Evolutionary conservation across 257 asterid genomes (phyloP).

Genomic region (Misopates orontium): DNA sequence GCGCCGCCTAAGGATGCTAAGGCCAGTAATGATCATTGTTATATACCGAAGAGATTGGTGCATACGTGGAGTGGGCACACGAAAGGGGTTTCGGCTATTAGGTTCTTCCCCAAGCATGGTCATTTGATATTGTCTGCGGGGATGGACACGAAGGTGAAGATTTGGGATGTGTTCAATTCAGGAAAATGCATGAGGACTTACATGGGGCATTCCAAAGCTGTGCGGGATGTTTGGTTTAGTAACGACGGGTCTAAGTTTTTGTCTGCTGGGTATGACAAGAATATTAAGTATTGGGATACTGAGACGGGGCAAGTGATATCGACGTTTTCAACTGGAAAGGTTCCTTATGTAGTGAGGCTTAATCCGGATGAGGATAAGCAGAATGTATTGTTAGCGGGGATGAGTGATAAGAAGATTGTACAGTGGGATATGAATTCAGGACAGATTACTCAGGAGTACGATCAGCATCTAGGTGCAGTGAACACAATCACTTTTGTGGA

Average conservation of each 20-base stretch:
- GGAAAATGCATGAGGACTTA: conserved; percentile 97
- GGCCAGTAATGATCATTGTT: conserved; percentile 94
- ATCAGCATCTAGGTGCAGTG: conserved; percentile 99
- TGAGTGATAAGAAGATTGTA: conserved; percentile 99
- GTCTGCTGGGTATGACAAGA: conserved; percentile 94
- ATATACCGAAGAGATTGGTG: conserved; percentile 88
- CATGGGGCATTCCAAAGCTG: conserved; percentile 96
- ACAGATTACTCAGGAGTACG: conserved; percentile 97
- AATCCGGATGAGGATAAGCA: conserved; percentile 98
- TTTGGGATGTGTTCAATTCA: conserved; percentile 90
- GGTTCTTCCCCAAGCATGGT: conserved; percentile 93
- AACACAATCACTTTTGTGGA: conserved; percentile 96
- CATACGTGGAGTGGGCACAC: conserved; percentile 99
- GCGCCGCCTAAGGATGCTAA: conserved; percentile 96
- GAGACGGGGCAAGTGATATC: conserved; percentile 98
- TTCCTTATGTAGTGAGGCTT: conserved; percentile 92
- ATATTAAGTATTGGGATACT: conserved; percentile 98
- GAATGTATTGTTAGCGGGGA: conserved; percentile 92
- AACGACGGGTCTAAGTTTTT: conserved; percentile 90
- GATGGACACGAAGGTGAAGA: conserved; percentile 94
- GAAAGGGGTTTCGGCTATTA: conserved; percentile 91
- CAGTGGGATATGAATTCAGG: conserved; percentile 98
- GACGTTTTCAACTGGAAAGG: conserved; percentile 83
- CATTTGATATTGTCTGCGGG: conserved; percentile 95
- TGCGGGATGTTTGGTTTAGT: conserved; percentile 86